Evolutionary conservation across 257 asterid species (phyloP).

Genomic region (Solanum corneliomulleri): DNA sequence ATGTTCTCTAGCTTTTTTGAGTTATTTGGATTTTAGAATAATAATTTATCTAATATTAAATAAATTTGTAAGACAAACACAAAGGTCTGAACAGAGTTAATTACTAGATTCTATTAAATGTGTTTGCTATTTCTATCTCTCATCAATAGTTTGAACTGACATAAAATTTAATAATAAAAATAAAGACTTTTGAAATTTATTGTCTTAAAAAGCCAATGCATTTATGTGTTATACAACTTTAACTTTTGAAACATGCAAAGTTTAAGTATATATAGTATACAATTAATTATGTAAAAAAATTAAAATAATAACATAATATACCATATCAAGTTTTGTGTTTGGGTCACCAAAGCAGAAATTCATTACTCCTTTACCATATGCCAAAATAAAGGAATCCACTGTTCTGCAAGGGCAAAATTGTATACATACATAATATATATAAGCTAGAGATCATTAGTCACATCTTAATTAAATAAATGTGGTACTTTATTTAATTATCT

Average conservation of each 20-base stretch:
- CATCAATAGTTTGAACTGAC: no score
- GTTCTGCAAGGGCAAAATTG: slow-evolving; percentile 22
- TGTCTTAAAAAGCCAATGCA: background rate
- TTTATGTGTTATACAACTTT: background rate
- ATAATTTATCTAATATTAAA: no score
- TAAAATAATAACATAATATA: background rate
- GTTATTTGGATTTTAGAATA: no score
- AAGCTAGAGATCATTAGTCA: background rate
- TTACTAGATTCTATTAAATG: no score
- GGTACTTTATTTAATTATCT: background rate
- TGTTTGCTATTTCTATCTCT: no score
- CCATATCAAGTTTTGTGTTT: slow-evolving; percentile 31
- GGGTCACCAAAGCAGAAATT: slow-evolving; percentile 37
- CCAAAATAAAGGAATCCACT: slow-evolving; percentile 34
- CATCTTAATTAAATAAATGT: background rate
- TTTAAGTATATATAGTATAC: background rate
- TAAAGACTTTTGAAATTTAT: no score
- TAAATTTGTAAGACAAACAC: no score
- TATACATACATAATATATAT: background rate
- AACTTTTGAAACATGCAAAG: background rate
- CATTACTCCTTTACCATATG: slow-evolving; percentile 38
- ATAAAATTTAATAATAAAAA: no score
- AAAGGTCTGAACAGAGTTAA: no score
- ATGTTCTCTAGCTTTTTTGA: no score
- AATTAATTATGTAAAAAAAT: no score